phyloP scores from a whole-genome alignment of 2,329 filamentous ascomycete species.

The Pseudonectria buxi region DNA sequence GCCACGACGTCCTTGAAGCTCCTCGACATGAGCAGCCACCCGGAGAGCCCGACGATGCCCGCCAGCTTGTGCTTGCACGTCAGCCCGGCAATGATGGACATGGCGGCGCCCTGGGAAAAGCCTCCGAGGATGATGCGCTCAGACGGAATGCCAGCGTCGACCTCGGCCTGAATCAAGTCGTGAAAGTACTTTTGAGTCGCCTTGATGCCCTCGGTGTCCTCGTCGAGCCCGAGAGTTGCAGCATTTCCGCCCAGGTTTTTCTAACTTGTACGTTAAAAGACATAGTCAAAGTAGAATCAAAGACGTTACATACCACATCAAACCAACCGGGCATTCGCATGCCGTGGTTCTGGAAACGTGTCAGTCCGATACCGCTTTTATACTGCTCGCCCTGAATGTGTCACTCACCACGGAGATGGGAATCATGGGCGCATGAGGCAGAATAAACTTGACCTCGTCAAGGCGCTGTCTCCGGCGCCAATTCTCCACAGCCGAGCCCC shows the following conservation, averaged over 20 bases:
- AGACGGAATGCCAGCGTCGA: constrained; percentile 71
- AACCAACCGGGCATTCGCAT: constrained; percentile 77
- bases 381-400: neutral
- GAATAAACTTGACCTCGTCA: constrained; percentile 85
- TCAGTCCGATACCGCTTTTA: constrained; percentile 8
- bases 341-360: constrained; percentile 16
- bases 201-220: constrained; percentile 69
- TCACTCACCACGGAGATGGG: constrained; percentile 61
- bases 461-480: constrained; percentile 76
- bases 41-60: constrained; percentile 81
- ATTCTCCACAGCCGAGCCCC: constrained; percentile 78
- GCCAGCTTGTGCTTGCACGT: constrained; percentile 68
- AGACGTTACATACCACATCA: constrained; percentile 53
- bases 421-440: constrained; percentile 83
- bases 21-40: constrained; percentile 63
- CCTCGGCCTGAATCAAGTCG: constrained; percentile 70
- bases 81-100: constrained; percentile 74
- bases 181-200: constrained; percentile 70
- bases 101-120: constrained; percentile 82
- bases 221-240: constrained; percentile 27
- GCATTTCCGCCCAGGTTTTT: constrained; percentile 28
- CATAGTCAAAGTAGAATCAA: too few relatives aligned
- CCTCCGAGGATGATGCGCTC: constrained; percentile 81
- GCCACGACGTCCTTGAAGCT: constrained; percentile 38
- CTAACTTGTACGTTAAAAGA: constrained; percentile 15